Conservation (phyloP, 148 eudicot species). For the Drosera capensis region DNA sequence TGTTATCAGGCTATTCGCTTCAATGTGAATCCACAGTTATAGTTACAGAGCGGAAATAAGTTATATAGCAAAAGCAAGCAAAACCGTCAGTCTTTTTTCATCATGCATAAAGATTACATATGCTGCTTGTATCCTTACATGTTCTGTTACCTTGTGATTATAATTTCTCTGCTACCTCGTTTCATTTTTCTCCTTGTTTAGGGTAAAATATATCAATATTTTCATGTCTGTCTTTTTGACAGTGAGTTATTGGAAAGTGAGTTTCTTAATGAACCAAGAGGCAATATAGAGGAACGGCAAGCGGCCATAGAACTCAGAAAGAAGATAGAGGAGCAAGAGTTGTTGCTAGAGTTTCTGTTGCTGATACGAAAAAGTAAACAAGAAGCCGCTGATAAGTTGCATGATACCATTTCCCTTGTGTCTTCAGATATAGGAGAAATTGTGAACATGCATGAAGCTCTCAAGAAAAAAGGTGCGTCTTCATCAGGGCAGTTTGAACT, state of each 20-base stretch:
- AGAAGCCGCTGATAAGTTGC: slow-evolving; percentile 55
- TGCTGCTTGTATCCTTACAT: too few species aligned
- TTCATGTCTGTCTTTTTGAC: slow-evolving; percentile 4
- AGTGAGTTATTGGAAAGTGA: slow-evolving; percentile 88
- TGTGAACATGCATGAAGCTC: slow-evolving; percentile 30
- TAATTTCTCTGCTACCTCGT: background rate
- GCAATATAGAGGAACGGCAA: slow-evolving; percentile 63
- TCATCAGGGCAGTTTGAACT: slow-evolving; percentile 16
- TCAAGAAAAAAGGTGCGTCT: slow-evolving; percentile 29
- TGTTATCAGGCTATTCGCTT: too few species aligned
- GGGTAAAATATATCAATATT: background rate
- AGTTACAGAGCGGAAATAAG: too few species aligned
- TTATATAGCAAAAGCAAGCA: too few species aligned
- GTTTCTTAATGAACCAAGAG: slow-evolving; percentile 66
- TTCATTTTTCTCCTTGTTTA: background rate
- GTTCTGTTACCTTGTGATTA: too few species aligned
- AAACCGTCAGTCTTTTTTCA: too few species aligned
- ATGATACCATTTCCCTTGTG: slow-evolving; percentile 48
- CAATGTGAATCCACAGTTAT: too few species aligned
- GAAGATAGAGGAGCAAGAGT: slow-evolving; percentile 75
- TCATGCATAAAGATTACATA: too few species aligned
- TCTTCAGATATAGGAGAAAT: slow-evolving; percentile 82
- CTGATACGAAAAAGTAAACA: slow-evolving; percentile 55
- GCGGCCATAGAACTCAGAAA: slow-evolving; percentile 71
- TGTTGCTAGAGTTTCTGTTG: slow-evolving; percentile 65